Conservation (phyloP, 1,139 yeast genomes). For the Ashbya aceris region DNA sequence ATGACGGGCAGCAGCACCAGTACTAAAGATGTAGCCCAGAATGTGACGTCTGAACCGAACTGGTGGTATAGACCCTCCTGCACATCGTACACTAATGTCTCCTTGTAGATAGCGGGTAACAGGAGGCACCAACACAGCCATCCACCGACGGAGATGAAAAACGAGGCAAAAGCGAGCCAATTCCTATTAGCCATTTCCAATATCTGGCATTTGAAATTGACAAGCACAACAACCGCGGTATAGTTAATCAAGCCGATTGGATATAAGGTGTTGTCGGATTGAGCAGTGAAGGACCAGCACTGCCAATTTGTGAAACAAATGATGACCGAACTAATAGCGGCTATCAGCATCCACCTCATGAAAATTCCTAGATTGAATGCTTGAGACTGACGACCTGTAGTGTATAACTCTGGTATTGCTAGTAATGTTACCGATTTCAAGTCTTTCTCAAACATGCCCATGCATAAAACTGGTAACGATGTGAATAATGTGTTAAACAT, state of each 20-base stretch:
- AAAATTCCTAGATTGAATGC: slow-evolving; percentile 67
- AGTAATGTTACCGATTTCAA: slow-evolving; percentile 77
- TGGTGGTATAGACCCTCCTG: slow-evolving; percentile 53
- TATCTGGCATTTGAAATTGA: slow-evolving; percentile 70
- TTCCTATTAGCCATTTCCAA: slow-evolving; percentile 79
- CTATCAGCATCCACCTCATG: slow-evolving; percentile 69
- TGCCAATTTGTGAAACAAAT: slow-evolving; percentile 59
- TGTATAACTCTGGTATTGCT: slow-evolving; percentile 85
- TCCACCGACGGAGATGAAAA: slow-evolving; percentile 71
- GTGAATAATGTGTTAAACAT: slow-evolving; percentile 96
- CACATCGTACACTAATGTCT: slow-evolving; percentile 63
- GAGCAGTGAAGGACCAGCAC: slow-evolving; percentile 59
- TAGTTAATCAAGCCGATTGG: slow-evolving; percentile 74
- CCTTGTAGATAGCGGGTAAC: slow-evolving; percentile 57
- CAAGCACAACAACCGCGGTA: slow-evolving; percentile 59
- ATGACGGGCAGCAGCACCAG: slow-evolving; percentile 49
- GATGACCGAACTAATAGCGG: slow-evolving; percentile 64
- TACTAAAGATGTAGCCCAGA: slow-evolving; percentile 74
- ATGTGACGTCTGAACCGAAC: slow-evolving; percentile 71
- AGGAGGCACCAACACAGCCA: slow-evolving; percentile 82
- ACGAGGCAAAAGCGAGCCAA: slow-evolving; percentile 60
- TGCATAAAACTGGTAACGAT: slow-evolving; percentile 78
- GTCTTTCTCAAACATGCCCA: slow-evolving; percentile 95
- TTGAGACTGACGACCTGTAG: slow-evolving; percentile 64
- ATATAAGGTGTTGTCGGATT: slow-evolving; percentile 64